Conservation (phyloP, 2,329 filamentous ascomycete species). For the Aspergillus persii region DNA sequence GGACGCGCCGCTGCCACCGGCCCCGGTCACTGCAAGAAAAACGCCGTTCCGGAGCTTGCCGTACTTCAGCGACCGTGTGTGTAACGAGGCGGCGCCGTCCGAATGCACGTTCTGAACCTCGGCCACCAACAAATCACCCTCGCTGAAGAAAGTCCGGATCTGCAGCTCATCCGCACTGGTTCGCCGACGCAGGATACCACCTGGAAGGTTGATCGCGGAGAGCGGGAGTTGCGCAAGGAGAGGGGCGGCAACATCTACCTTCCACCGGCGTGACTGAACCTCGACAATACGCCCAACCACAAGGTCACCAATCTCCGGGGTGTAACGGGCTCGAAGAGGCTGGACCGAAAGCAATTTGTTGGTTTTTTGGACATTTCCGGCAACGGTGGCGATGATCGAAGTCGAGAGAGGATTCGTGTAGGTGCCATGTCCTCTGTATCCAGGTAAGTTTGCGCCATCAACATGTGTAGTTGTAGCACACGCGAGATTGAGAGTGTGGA, state of each 20-base stretch:
- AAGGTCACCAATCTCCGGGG: constrained; percentile 91
- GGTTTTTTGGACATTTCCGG: constrained; percentile 84
- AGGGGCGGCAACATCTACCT: constrained; percentile 86
- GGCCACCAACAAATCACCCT: constrained; percentile 89
- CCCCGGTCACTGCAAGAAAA: constrained; percentile 78
- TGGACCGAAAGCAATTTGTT: constrained; percentile 95
- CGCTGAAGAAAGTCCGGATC: constrained; percentile 94
- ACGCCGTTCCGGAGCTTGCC: constrained; percentile 93
- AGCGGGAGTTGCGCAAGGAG: constrained; percentile 83
- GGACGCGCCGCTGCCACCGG: constrained; percentile 65
- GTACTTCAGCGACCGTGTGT: constrained; percentile 88
- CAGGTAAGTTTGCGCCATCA: constrained; percentile 3
- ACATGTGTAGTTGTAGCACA: background rate
- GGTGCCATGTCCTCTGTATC: constrained; percentile 80
- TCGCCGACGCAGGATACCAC: constrained; percentile 83
- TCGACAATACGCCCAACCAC: constrained; percentile 91
- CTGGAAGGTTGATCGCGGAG: constrained; percentile 88
- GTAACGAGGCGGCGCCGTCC: constrained; percentile 81
- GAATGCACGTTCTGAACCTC: constrained; percentile 88
- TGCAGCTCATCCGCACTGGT: constrained; percentile 97
- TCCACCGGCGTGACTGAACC: constrained; percentile 92
- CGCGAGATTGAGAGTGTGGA: constrained; percentile 29
- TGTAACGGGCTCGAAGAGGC: constrained; percentile 87
- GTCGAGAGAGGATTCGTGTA: constrained; percentile 62
- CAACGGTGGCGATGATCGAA: constrained; percentile 83